These are phyloP conservation scores for Psilocybe subaeruginosa DNA, from an alignment of 768 basidiomycete genomes.

Conservation along the genomic window DNA sequence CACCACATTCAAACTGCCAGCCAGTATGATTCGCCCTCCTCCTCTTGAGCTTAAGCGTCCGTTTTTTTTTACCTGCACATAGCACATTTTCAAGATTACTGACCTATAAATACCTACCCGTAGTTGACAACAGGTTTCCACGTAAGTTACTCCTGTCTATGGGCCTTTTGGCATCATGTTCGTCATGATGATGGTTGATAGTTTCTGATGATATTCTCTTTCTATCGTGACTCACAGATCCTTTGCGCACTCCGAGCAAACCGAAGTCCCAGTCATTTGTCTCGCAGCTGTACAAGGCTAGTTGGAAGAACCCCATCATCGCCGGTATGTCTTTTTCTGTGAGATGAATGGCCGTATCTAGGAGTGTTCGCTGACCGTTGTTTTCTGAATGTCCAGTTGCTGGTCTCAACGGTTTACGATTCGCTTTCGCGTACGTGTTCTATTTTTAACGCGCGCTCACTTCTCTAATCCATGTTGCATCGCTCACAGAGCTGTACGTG, in stretches of 20 bases:
- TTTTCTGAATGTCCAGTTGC: slow-evolving; percentile 29
- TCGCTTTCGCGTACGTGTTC: slow-evolving; percentile 36
- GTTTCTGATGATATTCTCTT: not conserved
- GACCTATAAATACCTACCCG: not conserved
- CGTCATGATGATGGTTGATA: not conserved
- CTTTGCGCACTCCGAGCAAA: slow-evolving; percentile 26
- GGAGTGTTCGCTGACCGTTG: too few relatives aligned
- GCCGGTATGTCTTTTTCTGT: slow-evolving; percentile 29
- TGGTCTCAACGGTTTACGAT: slow-evolving; percentile 41
- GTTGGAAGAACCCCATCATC: slow-evolving; percentile 45
- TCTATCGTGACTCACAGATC: slow-evolving; percentile 15
- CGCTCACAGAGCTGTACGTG: slow-evolving; percentile 25
- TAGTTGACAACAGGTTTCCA: slow-evolving; percentile 41
- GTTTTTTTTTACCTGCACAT: slow-evolving; percentile 10
- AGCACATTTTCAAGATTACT: not conserved
- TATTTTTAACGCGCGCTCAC: not conserved
- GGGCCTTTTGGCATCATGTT: not conserved
- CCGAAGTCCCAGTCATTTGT: slow-evolving; percentile 33
- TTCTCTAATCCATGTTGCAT: not conserved
- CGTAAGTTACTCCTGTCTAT: slow-evolving; percentile 18
- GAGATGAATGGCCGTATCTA: too few relatives aligned
- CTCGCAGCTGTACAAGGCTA: slow-evolving; percentile 38
- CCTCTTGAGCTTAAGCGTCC: slow-evolving; percentile 44
- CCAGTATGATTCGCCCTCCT: slow-evolving; percentile 43
- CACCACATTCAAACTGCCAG: slow-evolving; percentile 34